Percentiles rank a stretch among this genome's conserved stretches.
These are phyloP conservation scores for Gossypium schwendimanii DNA, from an alignment of 441 rosid genomes.

Conservation along the genomic window DNA sequence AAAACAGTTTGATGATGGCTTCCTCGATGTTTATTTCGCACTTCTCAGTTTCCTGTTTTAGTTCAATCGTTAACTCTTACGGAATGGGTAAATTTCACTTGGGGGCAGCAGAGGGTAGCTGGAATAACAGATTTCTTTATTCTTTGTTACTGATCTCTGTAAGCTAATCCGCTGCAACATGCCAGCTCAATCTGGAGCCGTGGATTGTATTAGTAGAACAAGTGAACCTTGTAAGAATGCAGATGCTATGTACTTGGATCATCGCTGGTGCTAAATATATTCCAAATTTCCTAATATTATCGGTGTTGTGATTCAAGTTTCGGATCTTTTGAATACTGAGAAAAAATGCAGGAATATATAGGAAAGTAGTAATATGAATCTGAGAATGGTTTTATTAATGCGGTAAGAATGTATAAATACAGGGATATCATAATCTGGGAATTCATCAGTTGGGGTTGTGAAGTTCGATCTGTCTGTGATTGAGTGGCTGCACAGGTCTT, in stretches of 20 bases:
- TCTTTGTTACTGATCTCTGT: not conserved
- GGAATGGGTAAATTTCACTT: not conserved
- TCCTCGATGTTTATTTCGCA: not conserved
- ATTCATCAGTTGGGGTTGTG: not conserved
- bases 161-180: not conserved
- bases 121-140: not conserved
- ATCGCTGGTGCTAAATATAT: not conserved
- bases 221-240: not conserved
- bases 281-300: not conserved
- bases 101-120: slow-evolving; percentile 5
- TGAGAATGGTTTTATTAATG: not conserved
- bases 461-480: slow-evolving; percentile 29
- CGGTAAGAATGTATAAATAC: not conserved
- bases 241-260: not conserved
- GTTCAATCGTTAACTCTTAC: not conserved
- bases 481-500: slow-evolving; percentile 43
- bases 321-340: too few species aligned
- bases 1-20: slow-evolving; percentile 23
- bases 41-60: not conserved
- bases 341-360: not conserved
- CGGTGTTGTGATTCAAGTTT: too few species aligned
- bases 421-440: not conserved
- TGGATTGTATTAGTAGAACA: not conserved
- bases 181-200: not conserved
- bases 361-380: not conserved